Evolutionary conservation across 1,284 basidiomycete species (phyloP).

Genomic region (Naganishia liquefaciens): DNA sequence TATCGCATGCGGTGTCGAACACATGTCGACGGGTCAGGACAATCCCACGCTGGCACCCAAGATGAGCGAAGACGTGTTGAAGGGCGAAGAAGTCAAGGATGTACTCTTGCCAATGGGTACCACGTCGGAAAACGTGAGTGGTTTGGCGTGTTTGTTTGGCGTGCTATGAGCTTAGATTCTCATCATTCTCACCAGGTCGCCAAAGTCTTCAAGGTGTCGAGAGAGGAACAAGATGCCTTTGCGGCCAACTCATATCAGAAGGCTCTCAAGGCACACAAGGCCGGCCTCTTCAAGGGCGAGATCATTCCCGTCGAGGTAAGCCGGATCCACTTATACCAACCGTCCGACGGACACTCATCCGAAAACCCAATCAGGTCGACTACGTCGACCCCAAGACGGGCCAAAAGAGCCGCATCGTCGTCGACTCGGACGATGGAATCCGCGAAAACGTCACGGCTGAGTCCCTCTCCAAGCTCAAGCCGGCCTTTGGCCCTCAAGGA

Average conservation of each 20-base stretch:
- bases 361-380: constrained; percentile 37
- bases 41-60: constrained; percentile 47
- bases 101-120: constrained; percentile 90
- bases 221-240: constrained; percentile 78
- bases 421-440: constrained; percentile 81
- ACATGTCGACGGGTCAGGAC: constrained; percentile 70
- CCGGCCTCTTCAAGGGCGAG: constrained; percentile 81
- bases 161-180: too few species aligned
- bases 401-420: constrained; percentile 67
- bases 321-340: not conserved
- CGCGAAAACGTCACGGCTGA: constrained; percentile 81
- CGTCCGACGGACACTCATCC: not conserved
- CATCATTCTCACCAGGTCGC: constrained; percentile 53
- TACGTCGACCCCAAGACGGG: constrained; percentile 74
- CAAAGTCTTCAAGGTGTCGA: constrained; percentile 69
- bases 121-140: constrained; percentile 82
- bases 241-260: constrained; percentile 77
- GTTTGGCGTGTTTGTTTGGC: not conserved
- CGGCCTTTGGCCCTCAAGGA: constrained; percentile 77
- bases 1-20: constrained; percentile 78
- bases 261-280: constrained; percentile 77
- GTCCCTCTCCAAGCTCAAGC: constrained; percentile 79
- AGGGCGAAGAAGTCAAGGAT: constrained; percentile 74
- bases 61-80: constrained; percentile 72
- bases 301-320: constrained; percentile 75